Base-by-base conservation (phyloP, 148 eudicot genomes). In the Heliamphora exappendiculata region DNA sequence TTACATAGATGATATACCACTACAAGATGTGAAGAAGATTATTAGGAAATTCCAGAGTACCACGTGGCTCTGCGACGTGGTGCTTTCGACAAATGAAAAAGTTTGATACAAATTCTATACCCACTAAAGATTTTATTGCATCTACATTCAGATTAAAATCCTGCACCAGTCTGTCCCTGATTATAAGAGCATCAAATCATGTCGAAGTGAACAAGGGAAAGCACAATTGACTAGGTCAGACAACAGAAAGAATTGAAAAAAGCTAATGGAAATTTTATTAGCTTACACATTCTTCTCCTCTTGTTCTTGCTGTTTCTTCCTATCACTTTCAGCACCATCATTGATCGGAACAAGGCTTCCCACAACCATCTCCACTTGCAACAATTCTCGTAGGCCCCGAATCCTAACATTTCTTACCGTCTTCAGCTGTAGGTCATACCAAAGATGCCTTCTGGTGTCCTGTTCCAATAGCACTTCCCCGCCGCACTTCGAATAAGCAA, bases 321-420 rank as follows among this genome's bases (percentile, higher is more conserved):
- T 9, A 29, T 19, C 28, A 22, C 39, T 63, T 36, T 63, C 72
- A 63, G 28, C 71, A 26, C n/a, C 39, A 75, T 9, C 60, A 74
- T 41, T 59, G 28, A 81, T 74, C 24, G 83, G 79, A 36, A 88
- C 78, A 64, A 88, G 85, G 80, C 91, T 88, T 67, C 74, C 87
- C n/a, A 80, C 62, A 59, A 58, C 53, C 59, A 88, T 34, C 29
- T 45, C 73, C 28, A 76, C 76, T 5, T 73, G 45, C 37, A 72
- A 24, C 14, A 24, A 22, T 26, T 24, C 20, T 17, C 69, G 75
- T 60, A 74, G 13, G 20, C 72, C 70, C n/a, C 41, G 73, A 37
- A 82, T n/a, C 24, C 55, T 53, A 53, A 84, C 78, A 16, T 45
- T 16, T 33, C 33, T 79, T 0, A 62, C 70, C 1, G 33, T 80